Conservation (phyloP, 164 flowering plant species). For the Cinnamomum chago region DNA sequence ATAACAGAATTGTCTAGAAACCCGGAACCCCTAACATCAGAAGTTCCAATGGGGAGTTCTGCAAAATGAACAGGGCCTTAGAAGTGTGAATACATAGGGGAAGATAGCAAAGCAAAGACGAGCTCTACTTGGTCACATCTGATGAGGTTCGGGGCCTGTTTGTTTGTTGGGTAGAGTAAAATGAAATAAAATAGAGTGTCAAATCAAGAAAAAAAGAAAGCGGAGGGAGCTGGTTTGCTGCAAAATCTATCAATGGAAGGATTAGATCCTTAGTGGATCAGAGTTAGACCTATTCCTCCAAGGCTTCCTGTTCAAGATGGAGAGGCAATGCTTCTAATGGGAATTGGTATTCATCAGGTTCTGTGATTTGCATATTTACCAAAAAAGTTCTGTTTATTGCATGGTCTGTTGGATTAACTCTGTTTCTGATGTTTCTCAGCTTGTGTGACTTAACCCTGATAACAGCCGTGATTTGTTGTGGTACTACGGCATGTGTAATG, state of each 20-base stretch:
- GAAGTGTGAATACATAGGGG: too few species aligned
- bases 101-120: too few species aligned
- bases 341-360: slow-evolving; percentile 1
- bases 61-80: too few species aligned
- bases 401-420: slow-evolving; percentile 10
- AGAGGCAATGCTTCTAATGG: slow-evolving; percentile 46
- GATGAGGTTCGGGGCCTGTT: slow-evolving; percentile 21
- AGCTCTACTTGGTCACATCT: neutral
- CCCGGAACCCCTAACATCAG: too few species aligned
- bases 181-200: slow-evolving; percentile 44
- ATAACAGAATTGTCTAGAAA: too few species aligned
- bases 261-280: slow-evolving; percentile 73
- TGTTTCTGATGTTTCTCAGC: slow-evolving; percentile 36
- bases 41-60: too few species aligned
- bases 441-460: slow-evolving; percentile 91
- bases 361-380: neutral
- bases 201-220: slow-evolving; percentile 66
- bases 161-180: neutral
- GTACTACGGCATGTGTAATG: slow-evolving; percentile 99
- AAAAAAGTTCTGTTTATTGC: too few species aligned
- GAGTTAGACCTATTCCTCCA: slow-evolving; percentile 66
- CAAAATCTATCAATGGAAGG: slow-evolving; percentile 60
- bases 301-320: slow-evolving; percentile 75
- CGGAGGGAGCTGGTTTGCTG: slow-evolving; percentile 47
- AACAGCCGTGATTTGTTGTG: slow-evolving; percentile 87